Percentiles rank a stretch among this genome's conserved stretches.
phyloP scores from a whole-genome alignment of 164 flowering plant genomes.

The Annona cherimola region DNA sequence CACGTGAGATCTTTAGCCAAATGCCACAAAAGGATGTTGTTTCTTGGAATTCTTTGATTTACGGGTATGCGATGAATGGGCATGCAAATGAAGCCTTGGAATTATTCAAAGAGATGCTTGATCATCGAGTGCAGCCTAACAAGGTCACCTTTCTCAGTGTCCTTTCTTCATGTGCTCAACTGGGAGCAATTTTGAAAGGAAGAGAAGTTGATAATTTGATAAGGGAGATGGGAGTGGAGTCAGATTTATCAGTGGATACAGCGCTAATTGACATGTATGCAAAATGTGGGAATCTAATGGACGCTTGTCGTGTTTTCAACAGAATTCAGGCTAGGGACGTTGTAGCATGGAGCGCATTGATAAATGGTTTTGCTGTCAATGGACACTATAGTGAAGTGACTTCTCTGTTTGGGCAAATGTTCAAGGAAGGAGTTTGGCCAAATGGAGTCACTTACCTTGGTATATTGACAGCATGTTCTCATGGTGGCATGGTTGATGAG shows the following conservation, averaged over 20 bases:
- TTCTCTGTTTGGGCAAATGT: slow-evolving; percentile 18
- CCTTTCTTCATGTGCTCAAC: slow-evolving; percentile 18
- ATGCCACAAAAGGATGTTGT: slow-evolving; percentile 19
- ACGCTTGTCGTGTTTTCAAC: slow-evolving; percentile 10
- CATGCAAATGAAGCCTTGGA: slow-evolving; percentile 19
- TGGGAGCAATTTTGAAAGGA: slow-evolving; percentile 18
- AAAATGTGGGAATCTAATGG: slow-evolving; percentile 17
- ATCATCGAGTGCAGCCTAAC: slow-evolving; percentile 11
- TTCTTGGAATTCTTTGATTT: slow-evolving; percentile 26
- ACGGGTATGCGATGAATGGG: slow-evolving; percentile 15
- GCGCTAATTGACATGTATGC: slow-evolving; percentile 22
- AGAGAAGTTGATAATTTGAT: slow-evolving; percentile 9
- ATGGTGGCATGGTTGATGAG: slow-evolving; percentile 22
- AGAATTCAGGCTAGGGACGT: slow-evolving; percentile 14
- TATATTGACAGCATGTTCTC: slow-evolving; percentile 21
- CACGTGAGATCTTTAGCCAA: slow-evolving; percentile 12
- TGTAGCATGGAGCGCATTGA: slow-evolving; percentile 23
- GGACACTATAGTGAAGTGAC: slow-evolving; percentile 17
- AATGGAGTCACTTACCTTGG: slow-evolving; percentile 19
- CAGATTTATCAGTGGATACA: slow-evolving; percentile 19
- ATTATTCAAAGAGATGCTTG: slow-evolving; percentile 12
- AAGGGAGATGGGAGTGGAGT: slow-evolving; percentile 8
- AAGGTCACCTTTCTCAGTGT: slow-evolving; percentile 10
- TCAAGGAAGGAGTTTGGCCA: slow-evolving; percentile 19
- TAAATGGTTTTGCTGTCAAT: slow-evolving; percentile 21